A percentile compares a stretch with the other conserved stretches of the same genome.
Conservation (phyloP, 441 rosid species). For the Pelargonium myrrhifolium region DNA sequence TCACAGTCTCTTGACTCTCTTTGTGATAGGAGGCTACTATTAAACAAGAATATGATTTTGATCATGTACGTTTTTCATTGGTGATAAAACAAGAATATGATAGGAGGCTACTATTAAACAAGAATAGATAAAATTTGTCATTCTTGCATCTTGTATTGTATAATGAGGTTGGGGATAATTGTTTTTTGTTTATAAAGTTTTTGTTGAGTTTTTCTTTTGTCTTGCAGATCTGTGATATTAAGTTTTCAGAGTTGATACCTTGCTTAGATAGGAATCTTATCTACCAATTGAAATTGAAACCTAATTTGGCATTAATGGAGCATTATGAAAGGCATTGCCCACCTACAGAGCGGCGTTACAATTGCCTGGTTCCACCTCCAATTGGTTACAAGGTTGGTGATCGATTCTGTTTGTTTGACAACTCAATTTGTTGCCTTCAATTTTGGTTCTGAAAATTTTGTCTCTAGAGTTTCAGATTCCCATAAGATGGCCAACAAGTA, state of each 20-base stretch:
- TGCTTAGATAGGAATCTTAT: slow-evolving; percentile 88
- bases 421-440: background rate
- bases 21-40: too few relatives aligned
- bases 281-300: slow-evolving; percentile 90
- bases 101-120: too few relatives aligned
- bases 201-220: background rate
- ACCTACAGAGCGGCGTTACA: slow-evolving; percentile 75
- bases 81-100: too few relatives aligned
- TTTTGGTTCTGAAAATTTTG: background rate
- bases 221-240: slow-evolving; percentile 80
- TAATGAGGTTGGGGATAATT: too few relatives aligned
- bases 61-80: too few relatives aligned
- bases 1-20: too few relatives aligned
- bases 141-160: too few relatives aligned
- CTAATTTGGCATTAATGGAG: slow-evolving; percentile 90
- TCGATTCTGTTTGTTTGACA: background rate
- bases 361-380: slow-evolving; percentile 98
- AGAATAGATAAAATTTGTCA: too few relatives aligned
- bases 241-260: slow-evolving; percentile 89
- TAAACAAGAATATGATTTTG: too few relatives aligned
- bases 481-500: slow-evolving; percentile 93
- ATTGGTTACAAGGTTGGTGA: slow-evolving; percentile 70
- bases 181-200: too few relatives aligned
- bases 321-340: slow-evolving; percentile 99
- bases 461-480: slow-evolving; percentile 48